These are phyloP conservation scores for Paramecium primaurelia DNA, from an alignment of 73 alveolate species.

Conservation along the genomic window DNA sequence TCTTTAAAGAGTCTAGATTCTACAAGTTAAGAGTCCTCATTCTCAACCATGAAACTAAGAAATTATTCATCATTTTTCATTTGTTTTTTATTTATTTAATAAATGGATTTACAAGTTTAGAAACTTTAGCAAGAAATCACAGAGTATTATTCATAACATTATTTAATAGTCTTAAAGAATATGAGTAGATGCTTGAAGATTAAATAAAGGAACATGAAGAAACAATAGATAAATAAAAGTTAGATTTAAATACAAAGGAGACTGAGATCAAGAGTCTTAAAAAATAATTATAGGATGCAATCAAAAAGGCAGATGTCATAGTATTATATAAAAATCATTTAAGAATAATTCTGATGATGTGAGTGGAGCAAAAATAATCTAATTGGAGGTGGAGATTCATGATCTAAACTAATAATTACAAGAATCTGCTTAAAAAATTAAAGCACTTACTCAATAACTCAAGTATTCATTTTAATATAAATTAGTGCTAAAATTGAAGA, in stretches of 20 bases:
- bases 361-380: background rate
- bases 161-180: background rate
- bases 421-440: background rate
- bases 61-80: background rate
- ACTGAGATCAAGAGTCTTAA: background rate
- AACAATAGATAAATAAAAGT: background rate
- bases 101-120: background rate
- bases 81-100: background rate
- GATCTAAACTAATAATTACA: background rate
- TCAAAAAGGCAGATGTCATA: background rate
- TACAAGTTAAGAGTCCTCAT: background rate
- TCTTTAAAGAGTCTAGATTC: background rate
- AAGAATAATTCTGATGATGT: background rate
- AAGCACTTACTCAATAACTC: background rate
- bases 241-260: background rate
- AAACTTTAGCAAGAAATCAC: background rate
- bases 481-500: background rate
- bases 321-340: background rate
- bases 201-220: slow-evolving; percentile 20
- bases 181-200: slow-evolving; percentile 5
- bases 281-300: background rate
- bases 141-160: background rate
- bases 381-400: slow-evolving; percentile 5
- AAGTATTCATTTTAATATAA: background rate
- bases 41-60: slow-evolving; percentile 30